Evolutionary conservation across 2,329 filamentous ascomycete genomes (phyloP).

Genomic region (Emergomyces pasteurianus): DNA sequence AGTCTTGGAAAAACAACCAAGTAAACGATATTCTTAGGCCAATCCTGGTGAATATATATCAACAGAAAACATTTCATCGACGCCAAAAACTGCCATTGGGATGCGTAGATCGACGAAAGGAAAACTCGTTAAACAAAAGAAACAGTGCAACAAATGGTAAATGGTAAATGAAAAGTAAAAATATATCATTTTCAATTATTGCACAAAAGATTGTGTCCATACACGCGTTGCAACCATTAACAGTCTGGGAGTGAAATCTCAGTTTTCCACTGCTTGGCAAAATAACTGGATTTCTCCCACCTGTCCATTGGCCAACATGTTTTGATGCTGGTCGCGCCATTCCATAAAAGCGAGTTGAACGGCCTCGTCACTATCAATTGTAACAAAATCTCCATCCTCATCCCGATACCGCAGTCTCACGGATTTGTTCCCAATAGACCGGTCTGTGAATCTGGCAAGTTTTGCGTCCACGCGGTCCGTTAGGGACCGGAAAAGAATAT

Average conservation of each 20-base stretch:
- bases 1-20: conserved; percentile 10
- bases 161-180: conserved; percentile 3
- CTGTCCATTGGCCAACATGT: conserved; percentile 50
- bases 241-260: neutral
- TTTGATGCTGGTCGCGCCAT: conserved; percentile 67
- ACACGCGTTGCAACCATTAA: neutral
- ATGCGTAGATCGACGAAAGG: conserved; percentile 3
- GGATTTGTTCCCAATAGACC: conserved; percentile 69
- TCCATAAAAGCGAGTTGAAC: conserved; percentile 93
- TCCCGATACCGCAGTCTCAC: conserved; percentile 85
- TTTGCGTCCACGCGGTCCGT: conserved; percentile 96
- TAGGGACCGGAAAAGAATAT: conserved; percentile 85
- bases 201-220: neutral
- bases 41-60: conserved; percentile 20
- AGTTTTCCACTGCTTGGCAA: conserved; percentile 46
- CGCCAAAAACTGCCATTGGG: conserved; percentile 18
- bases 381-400: conserved; percentile 84
- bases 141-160: conserved; percentile 9
- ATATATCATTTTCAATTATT: neutral
- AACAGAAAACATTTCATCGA: conserved; percentile 10
- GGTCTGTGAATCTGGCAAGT: conserved; percentile 70
- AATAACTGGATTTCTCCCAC: conserved; percentile 86
- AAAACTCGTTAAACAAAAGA: conserved; percentile 9
- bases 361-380: conserved; percentile 89
- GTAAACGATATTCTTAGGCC: conserved; percentile 3